These are phyloP conservation scores for Tanacetum coccineum DNA, from an alignment of 129 eudicot species.

Conservation along the genomic window DNA sequence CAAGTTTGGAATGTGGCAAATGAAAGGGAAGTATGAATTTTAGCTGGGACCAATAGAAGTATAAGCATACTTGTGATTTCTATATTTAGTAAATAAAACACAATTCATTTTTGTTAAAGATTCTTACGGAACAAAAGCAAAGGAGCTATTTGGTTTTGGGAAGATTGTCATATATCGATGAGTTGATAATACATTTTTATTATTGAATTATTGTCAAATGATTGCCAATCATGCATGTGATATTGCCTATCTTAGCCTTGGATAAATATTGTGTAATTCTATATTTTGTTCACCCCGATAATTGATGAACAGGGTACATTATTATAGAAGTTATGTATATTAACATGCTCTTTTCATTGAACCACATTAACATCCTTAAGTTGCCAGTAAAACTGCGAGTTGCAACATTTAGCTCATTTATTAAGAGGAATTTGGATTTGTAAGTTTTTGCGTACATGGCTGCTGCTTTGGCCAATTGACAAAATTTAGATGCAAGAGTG, in stretches of 20 bases:
- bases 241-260: background rate
- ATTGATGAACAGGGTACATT: background rate
- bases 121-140: conserved; percentile 13
- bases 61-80: conserved; percentile 14
- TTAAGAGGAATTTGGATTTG: background rate
- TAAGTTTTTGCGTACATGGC: background rate
- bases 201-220: background rate
- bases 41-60: background rate
- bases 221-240: conserved; percentile 15
- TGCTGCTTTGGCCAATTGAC: background rate
- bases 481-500: conserved; percentile 1
- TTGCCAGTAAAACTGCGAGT: conserved; percentile 2
- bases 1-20: background rate
- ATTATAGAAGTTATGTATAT: background rate
- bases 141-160: background rate
- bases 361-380: background rate
- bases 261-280: background rate
- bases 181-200: background rate
- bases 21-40: background rate
- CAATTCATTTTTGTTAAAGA: background rate
- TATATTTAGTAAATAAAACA: background rate
- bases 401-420: background rate
- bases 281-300: background rate
- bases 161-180: conserved; percentile 1
- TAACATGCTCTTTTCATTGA: no score